Percentiles rank a stretch among this genome's conserved stretches.
Evolutionary conservation across 352 stramenopile genomes (phyloP).

Genomic region (Plasmopara halstedii): DNA sequence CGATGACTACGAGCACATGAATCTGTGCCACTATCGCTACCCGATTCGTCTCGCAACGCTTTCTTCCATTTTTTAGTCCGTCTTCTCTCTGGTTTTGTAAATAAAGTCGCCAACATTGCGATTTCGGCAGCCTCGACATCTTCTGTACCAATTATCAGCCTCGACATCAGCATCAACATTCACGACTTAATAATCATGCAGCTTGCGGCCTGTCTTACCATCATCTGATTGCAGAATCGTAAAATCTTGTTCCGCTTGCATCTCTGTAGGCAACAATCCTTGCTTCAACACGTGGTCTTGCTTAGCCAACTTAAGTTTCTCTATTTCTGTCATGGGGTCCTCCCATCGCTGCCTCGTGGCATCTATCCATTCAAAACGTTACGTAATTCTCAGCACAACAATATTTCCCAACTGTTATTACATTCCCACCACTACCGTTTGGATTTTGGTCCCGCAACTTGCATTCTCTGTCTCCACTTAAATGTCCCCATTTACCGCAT

Average conservation of each 20-base stretch:
- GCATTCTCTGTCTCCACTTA: conserved; percentile 81
- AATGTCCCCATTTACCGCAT: conserved; percentile 77
- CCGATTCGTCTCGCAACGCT: conserved; percentile 4
- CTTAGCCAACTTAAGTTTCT: conserved; percentile 48
- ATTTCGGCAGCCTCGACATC: conserved; percentile 8
- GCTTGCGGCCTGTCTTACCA: conserved; percentile 5
- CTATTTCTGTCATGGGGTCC: conserved; percentile 66
- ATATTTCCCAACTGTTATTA: background rate
- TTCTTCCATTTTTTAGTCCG: conserved; percentile 55
- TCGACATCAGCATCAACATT: background rate
- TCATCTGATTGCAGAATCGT: conserved; percentile 71
- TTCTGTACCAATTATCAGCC: background rate
- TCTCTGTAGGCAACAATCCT: conserved; percentile 58
- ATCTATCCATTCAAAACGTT: conserved; percentile 26
- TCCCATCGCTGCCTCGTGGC: conserved; percentile 57
- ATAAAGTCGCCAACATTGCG: conserved; percentile 44
- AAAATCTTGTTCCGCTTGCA: conserved; percentile 46
- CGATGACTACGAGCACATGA: conserved; percentile 8
- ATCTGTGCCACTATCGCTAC: conserved; percentile 14
- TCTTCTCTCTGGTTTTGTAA: conserved; percentile 54
- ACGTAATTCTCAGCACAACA: background rate
- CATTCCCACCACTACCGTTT: conserved; percentile 27
- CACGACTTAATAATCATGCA: background rate
- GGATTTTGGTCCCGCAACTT: conserved; percentile 64
- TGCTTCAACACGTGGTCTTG: conserved; percentile 49